A percentile compares a stretch with the other conserved stretches of the same genome.
These are phyloP conservation scores for Pleurotus ostreatus DNA, from an alignment of 768 basidiomycete species.

Conservation along the genomic window DNA sequence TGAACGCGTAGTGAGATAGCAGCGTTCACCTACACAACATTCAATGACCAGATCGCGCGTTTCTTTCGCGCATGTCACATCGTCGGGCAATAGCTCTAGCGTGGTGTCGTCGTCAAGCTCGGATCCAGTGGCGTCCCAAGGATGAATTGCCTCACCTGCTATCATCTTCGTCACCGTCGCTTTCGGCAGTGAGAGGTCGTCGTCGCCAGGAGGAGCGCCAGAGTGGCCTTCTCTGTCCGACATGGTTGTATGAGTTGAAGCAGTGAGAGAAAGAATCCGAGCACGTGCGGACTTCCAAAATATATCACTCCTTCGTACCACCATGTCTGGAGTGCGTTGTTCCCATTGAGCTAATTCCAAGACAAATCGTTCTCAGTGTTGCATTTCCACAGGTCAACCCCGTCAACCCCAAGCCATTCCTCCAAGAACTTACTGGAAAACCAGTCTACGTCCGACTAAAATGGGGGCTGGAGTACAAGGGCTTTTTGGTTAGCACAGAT, in stretches of 20 bases:
- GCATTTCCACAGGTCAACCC: constrained; percentile 61
- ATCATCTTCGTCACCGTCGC: constrained; percentile 99
- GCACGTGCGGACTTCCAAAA: constrained; percentile 6
- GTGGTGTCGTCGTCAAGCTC: constrained; percentile 7
- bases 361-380: constrained; percentile 10
- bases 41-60: constrained; percentile 96
- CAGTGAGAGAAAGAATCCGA: background rate
- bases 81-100: constrained; percentile 83
- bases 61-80: constrained; percentile 90
- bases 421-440: constrained; percentile 98
- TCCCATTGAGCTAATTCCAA: constrained; percentile 8
- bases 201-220: constrained; percentile 67
- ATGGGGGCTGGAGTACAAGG: constrained; percentile 99
- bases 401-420: constrained; percentile 98
- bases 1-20: constrained; percentile 2
- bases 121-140: constrained; percentile 6
- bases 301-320: constrained; percentile 34
- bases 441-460: constrained; percentile 92
- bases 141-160: constrained; percentile 48
- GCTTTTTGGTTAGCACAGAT: constrained; percentile 97
- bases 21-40: constrained; percentile 95
- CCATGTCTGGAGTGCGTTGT: constrained; percentile 62
- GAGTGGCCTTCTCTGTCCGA: constrained; percentile 86
- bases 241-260: constrained; percentile 41
- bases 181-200: constrained; percentile 92